Evolutionary conservation across 2,329 filamentous ascomycete genomes (phyloP).

Genomic region (Xylaria arbuscula): DNA sequence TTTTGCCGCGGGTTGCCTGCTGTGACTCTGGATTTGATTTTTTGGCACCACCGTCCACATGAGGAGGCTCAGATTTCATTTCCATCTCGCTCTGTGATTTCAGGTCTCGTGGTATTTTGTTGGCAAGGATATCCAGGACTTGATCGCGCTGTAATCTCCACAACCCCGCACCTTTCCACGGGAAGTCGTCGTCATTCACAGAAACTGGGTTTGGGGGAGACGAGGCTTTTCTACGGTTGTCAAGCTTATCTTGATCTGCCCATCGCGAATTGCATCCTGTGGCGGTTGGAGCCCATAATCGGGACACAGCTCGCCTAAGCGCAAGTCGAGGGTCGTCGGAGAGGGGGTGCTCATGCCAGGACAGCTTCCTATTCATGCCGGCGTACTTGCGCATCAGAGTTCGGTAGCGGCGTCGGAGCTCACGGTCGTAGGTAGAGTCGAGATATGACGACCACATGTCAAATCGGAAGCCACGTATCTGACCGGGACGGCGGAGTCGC

Average conservation of each 20-base stretch:
- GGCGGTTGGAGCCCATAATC: conserved; percentile 53
- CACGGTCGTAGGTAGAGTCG: conserved; percentile 56
- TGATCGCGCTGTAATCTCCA: conserved; percentile 40
- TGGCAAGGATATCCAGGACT: conserved; percentile 30
- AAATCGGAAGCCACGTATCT: conserved; percentile 62
- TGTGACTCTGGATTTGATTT: not conserved
- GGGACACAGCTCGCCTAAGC: conserved; percentile 57
- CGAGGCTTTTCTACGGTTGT: conserved; percentile 54
- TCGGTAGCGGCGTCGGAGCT: conserved; percentile 59
- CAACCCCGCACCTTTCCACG: not conserved
- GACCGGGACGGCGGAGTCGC: conserved; percentile 49
- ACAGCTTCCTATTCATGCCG: conserved; percentile 58
- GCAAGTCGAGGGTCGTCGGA: conserved; percentile 52
- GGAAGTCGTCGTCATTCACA: not conserved
- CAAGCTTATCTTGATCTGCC: conserved; percentile 51
- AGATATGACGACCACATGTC: conserved; percentile 59
- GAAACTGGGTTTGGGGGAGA: conserved; percentile 10
- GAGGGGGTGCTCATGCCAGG: conserved; percentile 58
- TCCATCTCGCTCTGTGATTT: conserved; percentile 6
- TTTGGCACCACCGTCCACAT: not conserved
- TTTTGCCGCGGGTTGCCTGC: conserved; percentile 12
- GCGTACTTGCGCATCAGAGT: conserved; percentile 58
- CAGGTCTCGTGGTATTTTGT: conserved; percentile 20
- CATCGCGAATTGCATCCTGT: conserved; percentile 49
- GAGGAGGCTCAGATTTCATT: not conserved